Evolutionary conservation across 1,284 basidiomycete genomes (phyloP), one percentile per base, ranked within the genome.

Genomic region (Papiliotrema fonsecae): DNA sequence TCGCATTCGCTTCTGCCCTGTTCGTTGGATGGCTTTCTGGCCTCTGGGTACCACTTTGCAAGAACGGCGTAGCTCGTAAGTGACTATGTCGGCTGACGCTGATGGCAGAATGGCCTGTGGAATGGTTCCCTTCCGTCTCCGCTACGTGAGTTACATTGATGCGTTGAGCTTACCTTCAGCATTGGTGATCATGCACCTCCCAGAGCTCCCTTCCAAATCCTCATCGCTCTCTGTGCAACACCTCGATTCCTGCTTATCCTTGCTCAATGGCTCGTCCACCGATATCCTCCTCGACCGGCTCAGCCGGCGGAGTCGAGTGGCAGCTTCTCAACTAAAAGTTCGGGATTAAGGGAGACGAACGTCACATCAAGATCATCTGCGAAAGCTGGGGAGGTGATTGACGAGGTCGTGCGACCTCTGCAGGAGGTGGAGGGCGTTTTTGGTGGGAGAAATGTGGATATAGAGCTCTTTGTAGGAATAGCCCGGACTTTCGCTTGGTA

Each of bases 181-280:
- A 87, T 92, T 54, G 91, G 91, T 2, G 91, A 96, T 74, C 92
- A 88, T 84, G 89, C 86, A 55, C 88, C 88, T 19, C 86, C 94
- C 58, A 79, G 90, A 52, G 90, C 86, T 55, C 70, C 90, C 39
- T 96, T 97, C 65, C 92, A 97, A 60, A 83, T 94, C 42, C 76
- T 93, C 41, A 93, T 96, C 58, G 92, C 92, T 13, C 69, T 93
- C 30, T 86, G 84, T 36, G 83, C 87, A 79, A 85, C 86, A 6
- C 91, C 90, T 0, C 84, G 92, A 3, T 85, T 97, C 62, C 77
- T 81, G 7, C 78, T 93, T 24, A 81, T 93, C 26, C 76, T 81
- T 21, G 73, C 90, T 19, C 85, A 87, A 60, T 89, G 86, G 70
- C 79, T 83, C 50, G 70, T 85, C 22, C 22, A 80, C 80, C 18